Conservation (phyloP, 495 filamentous ascomycete species). For the Penicillium nucicola region DNA sequence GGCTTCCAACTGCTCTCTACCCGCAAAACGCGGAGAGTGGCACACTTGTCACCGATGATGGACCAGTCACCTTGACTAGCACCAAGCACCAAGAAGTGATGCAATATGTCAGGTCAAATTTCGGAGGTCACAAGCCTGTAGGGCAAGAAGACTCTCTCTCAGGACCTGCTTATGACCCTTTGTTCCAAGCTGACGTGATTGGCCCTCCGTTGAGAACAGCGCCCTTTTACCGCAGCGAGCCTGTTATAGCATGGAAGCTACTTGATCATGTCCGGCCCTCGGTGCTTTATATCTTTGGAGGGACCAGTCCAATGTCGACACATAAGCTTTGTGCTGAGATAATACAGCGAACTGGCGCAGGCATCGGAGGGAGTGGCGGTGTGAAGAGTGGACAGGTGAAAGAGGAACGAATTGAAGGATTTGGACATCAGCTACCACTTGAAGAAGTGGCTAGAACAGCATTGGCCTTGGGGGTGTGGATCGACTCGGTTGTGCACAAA, state of each 20-base stretch:
- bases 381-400: conserved; percentile 50
- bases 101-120: conserved; percentile 41
- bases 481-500: neutral
- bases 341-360: conserved; percentile 19
- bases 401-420: conserved; percentile 52
- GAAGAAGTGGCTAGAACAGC: conserved; percentile 55
- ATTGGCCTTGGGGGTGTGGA: conserved; percentile 8
- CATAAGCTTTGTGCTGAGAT: conserved; percentile 14
- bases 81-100: conserved; percentile 49
- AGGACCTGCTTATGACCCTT: conserved; percentile 1
- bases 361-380: conserved; percentile 34
- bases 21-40: neutral
- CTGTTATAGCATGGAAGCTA: conserved; percentile 12
- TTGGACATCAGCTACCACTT: conserved; percentile 66
- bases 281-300: conserved; percentile 63
- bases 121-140: neutral
- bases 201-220: conserved; percentile 44
- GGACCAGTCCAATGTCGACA: conserved; percentile 46
- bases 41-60: neutral
- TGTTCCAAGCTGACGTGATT: conserved; percentile 15
- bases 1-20: conserved; percentile 42
- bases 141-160: neutral
- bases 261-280: conserved; percentile 44
- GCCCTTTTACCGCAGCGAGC: conserved; percentile 40
- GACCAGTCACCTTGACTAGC: conserved; percentile 42